Evolutionary conservation across 352 stramenopile genomes (phyloP).

Genomic region (Peronosclerospora sorghi): DNA sequence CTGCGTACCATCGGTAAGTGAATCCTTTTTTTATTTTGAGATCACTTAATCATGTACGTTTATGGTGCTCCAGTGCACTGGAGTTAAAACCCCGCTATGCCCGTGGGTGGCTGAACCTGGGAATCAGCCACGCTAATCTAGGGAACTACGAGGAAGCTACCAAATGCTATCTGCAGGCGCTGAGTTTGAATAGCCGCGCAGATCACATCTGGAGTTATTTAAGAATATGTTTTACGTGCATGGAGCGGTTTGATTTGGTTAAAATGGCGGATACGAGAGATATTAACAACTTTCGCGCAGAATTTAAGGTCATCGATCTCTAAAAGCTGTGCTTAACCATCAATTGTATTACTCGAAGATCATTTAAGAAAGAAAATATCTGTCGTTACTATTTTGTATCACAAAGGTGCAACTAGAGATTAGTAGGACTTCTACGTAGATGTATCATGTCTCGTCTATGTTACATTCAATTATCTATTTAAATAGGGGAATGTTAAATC

Average conservation of each 20-base stretch:
- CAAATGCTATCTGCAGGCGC: slow-evolving; percentile 95
- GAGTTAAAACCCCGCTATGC: slow-evolving; percentile 95
- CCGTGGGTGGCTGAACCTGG: slow-evolving; percentile 95
- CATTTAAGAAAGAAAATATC: no score
- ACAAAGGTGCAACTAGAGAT: no score
- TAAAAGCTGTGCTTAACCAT: slow-evolving; percentile 15
- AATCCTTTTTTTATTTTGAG: neutral
- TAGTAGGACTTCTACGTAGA: no score
- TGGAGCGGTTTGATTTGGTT: slow-evolving; percentile 94
- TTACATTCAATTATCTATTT: no score
- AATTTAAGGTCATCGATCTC: slow-evolving; percentile 79
- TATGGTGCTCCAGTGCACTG: slow-evolving; percentile 55
- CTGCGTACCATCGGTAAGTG: slow-evolving; percentile 82
- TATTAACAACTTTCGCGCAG: slow-evolving; percentile 60
- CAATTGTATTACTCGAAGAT: no score
- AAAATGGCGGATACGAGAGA: slow-evolving; percentile 84
- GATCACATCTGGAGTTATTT: slow-evolving; percentile 98
- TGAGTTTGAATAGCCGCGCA: slow-evolving; percentile 91
- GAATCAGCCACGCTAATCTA: slow-evolving; percentile 95
- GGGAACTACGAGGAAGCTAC: slow-evolving; percentile 91
- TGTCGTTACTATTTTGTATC: no score
- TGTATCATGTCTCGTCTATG: no score
- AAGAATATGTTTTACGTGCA: slow-evolving; percentile 94
- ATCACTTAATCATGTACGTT: slow-evolving; percentile 7
- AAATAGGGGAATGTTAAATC: no score